phyloP scores from a whole-genome alignment of 768 basidiomycete genomes.

The Mycena metata region DNA sequence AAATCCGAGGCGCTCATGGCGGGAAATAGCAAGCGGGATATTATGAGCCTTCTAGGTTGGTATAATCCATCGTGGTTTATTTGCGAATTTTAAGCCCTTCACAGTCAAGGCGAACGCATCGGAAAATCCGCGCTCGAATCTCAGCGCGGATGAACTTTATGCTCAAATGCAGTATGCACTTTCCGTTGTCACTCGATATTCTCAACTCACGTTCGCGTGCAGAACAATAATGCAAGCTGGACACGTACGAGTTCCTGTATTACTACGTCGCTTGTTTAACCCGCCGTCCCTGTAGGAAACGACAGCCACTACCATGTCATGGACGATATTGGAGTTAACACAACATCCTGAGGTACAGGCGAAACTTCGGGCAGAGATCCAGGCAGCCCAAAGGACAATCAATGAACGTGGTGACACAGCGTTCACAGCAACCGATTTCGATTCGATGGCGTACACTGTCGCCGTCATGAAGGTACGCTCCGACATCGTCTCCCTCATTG shows the following conservation, averaged over 20 bases:
- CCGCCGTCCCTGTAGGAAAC: too few relatives aligned
- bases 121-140: constrained; percentile 32
- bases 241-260: constrained; percentile 11
- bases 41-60: constrained; percentile 65
- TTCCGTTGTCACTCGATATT: not conserved
- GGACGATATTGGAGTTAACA: too few relatives aligned
- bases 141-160: constrained; percentile 44
- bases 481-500: constrained; percentile 2
- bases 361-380: too few relatives aligned
- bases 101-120: constrained; percentile 41
- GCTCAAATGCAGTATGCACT: constrained; percentile 52
- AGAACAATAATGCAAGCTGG: constrained; percentile 30
- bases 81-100: too few relatives aligned
- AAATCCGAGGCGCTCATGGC: constrained; percentile 62
- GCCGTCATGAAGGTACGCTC: constrained; percentile 61
- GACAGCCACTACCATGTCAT: too few relatives aligned
- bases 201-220: not conserved
- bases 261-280: too few relatives aligned
- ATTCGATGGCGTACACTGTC: too few relatives aligned
- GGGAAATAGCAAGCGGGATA: constrained; percentile 65
- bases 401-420: too few relatives aligned
- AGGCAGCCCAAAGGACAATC: too few relatives aligned
- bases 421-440: too few relatives aligned
- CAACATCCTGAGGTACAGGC: too few relatives aligned
- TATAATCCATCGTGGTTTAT: too few relatives aligned